Conservation (phyloP, 2,329 filamentous ascomycete species). For the Epichloe hybrida region DNA sequence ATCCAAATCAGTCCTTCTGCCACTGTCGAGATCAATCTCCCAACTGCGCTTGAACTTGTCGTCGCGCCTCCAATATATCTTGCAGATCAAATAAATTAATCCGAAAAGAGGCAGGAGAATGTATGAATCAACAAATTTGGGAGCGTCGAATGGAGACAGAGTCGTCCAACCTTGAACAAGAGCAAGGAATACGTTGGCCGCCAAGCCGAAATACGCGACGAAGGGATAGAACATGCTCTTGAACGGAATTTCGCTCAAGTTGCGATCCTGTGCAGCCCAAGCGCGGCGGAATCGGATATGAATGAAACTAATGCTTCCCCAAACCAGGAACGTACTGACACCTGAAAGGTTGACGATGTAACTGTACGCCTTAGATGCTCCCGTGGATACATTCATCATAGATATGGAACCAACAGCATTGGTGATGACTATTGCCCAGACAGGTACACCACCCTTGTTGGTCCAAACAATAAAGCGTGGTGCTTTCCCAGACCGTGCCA, state of each 20-base stretch:
- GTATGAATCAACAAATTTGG: constrained; percentile 50
- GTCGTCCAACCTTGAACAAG: constrained; percentile 50
- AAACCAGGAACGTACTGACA: constrained; percentile 59
- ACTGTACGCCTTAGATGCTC: constrained; percentile 48
- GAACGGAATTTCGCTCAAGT: constrained; percentile 40
- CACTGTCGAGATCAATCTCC: constrained; percentile 44
- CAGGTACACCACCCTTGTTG: constrained; percentile 47
- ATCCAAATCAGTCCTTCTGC: constrained; percentile 41
- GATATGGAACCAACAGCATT: constrained; percentile 58
- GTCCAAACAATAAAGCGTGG: constrained; percentile 57
- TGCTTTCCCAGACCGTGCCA: constrained; percentile 61
- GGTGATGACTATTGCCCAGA: constrained; percentile 50
- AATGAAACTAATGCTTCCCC: constrained; percentile 56
- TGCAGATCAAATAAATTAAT: constrained; percentile 42
- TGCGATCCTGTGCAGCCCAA: constrained; percentile 44
- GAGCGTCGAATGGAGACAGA: constrained; percentile 42
- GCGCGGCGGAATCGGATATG: constrained; percentile 59
- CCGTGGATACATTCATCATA: constrained; percentile 62
- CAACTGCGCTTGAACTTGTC: constrained; percentile 35
- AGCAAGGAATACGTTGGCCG: constrained; percentile 44
- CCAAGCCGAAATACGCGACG: constrained; percentile 45
- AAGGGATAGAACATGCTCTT: constrained; percentile 40
- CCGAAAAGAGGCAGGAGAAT: constrained; percentile 46
- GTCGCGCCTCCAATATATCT: constrained; percentile 34
- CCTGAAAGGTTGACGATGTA: constrained; percentile 61